A percentile compares a stretch with the other conserved stretches of the same genome.
phyloP scores from a whole-genome alignment of 2,329 filamentous ascomycete species.

The Pseudopyrenochaeta lycopersici region DNA sequence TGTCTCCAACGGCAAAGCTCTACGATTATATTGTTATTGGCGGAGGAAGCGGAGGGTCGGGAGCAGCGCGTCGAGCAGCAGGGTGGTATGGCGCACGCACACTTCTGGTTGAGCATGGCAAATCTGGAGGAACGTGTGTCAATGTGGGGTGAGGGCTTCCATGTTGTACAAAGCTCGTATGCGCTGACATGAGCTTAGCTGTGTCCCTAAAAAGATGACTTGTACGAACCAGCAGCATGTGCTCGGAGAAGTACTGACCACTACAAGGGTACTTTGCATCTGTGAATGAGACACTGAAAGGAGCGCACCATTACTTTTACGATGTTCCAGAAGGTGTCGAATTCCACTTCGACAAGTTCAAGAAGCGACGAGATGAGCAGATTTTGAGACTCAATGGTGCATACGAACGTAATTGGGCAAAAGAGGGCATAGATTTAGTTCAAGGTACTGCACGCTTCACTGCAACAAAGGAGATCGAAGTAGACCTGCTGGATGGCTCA shows the following conservation, averaged over 20 bases:
- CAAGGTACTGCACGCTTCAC: slow-evolving; percentile 75
- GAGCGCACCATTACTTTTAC: slow-evolving; percentile 76
- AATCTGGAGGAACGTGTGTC: slow-evolving; percentile 60
- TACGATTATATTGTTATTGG: slow-evolving; percentile 66
- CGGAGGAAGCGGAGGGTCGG: slow-evolving; percentile 62
- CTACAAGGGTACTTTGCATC: slow-evolving; percentile 69
- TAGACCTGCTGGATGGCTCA: slow-evolving; percentile 71
- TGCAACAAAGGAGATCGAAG: slow-evolving; percentile 73
- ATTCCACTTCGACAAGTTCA: slow-evolving; percentile 82
- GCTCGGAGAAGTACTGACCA: neutral
- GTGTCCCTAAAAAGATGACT: slow-evolving; percentile 71
- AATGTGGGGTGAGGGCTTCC: slow-evolving; percentile 64
- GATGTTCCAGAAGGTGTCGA: slow-evolving; percentile 71
- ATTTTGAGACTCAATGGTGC: slow-evolving; percentile 80
- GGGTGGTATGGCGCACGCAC: slow-evolving; percentile 63
- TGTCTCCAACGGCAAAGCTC: slow-evolving; percentile 57
- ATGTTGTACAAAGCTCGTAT: slow-evolving; percentile 65
- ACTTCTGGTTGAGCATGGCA: slow-evolving; percentile 59
- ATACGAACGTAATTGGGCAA: slow-evolving; percentile 63
- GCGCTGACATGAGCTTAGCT: slow-evolving; percentile 58
- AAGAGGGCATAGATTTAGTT: slow-evolving; percentile 81
- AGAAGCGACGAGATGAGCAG: slow-evolving; percentile 79
- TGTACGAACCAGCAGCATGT: neutral
- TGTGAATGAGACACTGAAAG: slow-evolving; percentile 69
- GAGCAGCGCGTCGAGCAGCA: slow-evolving; percentile 58